These are phyloP conservation scores for Stentor coeruleus DNA, from an alignment of 73 alveolate genomes.

Conservation along the genomic window DNA sequence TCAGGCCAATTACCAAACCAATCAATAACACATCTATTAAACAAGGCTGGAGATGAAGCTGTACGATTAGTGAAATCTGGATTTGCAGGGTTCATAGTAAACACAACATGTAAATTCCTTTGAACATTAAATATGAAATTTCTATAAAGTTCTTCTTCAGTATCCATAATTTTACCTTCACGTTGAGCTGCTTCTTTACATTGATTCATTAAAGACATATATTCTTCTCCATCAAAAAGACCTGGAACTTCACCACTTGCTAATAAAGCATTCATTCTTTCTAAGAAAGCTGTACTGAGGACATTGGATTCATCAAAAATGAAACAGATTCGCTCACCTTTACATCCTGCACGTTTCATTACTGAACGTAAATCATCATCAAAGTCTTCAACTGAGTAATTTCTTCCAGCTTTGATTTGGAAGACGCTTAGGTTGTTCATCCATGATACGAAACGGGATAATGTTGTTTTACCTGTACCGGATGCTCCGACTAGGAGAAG, in stretches of 20 bases:
- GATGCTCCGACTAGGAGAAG: constrained; percentile 94
- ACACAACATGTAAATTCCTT: constrained; percentile 97
- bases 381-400: constrained; percentile 94
- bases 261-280: constrained; percentile 98
- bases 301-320: constrained; percentile 99
- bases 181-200: constrained; percentile 81
- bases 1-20: constrained; percentile 99
- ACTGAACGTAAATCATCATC: constrained; percentile 98
- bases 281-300: constrained; percentile 98
- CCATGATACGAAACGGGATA: constrained; percentile 98
- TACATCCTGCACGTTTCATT: constrained; percentile 96
- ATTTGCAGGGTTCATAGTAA: constrained; percentile 99
- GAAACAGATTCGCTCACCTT: constrained; percentile 97
- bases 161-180: constrained; percentile 86
- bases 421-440: constrained; percentile 92
- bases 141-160: constrained; percentile 96
- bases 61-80: constrained; percentile 99
- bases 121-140: constrained; percentile 93
- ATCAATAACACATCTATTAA: constrained; percentile 97
- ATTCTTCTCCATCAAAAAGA: constrained; percentile 99
- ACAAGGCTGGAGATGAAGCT: constrained; percentile 98
- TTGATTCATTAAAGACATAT: constrained; percentile 87
- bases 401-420: constrained; percentile 99
- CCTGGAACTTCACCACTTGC: constrained; percentile 99
- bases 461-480: constrained; percentile 66